Conservation (phyloP, 345 rosid species). For the Streptanthus diversifolius region DNA sequence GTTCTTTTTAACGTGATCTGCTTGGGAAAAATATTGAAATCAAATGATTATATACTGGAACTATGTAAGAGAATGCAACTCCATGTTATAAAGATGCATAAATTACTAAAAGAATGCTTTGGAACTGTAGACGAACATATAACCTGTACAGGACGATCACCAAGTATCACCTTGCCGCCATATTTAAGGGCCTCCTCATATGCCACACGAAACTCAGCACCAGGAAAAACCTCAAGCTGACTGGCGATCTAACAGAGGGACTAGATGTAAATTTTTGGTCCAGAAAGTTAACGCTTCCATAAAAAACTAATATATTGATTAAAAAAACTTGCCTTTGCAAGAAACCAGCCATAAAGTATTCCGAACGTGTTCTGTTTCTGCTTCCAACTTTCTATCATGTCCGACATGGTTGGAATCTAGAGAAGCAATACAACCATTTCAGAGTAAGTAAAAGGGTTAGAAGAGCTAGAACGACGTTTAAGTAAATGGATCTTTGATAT, state of each 20-base stretch:
- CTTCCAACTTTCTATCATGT: constrained; percentile 94
- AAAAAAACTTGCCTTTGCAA: constrained; percentile 68
- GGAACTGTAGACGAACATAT: constrained; percentile 15
- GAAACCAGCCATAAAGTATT: constrained; percentile 92
- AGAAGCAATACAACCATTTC: constrained; percentile 15
- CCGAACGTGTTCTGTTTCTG: constrained; percentile 82
- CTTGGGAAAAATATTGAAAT: constrained; percentile 21
- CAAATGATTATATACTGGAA: background rate
- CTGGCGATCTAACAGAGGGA: constrained; percentile 65
- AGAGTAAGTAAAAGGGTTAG: background rate
- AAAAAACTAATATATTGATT: background rate
- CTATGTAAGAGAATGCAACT: background rate
- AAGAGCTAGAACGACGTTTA: background rate
- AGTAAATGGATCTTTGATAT: background rate
- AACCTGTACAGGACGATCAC: constrained; percentile 98
- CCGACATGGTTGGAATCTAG: constrained; percentile 83
- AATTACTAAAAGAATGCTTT: background rate
- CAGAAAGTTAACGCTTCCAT: background rate
- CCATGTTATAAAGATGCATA: constrained; percentile 4
- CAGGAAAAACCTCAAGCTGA: constrained; percentile 90
- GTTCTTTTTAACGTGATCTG: constrained; percentile 82
- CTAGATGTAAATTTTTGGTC: constrained; percentile 7
- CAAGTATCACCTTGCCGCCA: constrained; percentile 88
- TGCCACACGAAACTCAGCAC: constrained; percentile 95
- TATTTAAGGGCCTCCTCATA: constrained; percentile 90